Conservation (phyloP, 768 basidiomycete genomes). For the Lentinula edodes region DNA sequence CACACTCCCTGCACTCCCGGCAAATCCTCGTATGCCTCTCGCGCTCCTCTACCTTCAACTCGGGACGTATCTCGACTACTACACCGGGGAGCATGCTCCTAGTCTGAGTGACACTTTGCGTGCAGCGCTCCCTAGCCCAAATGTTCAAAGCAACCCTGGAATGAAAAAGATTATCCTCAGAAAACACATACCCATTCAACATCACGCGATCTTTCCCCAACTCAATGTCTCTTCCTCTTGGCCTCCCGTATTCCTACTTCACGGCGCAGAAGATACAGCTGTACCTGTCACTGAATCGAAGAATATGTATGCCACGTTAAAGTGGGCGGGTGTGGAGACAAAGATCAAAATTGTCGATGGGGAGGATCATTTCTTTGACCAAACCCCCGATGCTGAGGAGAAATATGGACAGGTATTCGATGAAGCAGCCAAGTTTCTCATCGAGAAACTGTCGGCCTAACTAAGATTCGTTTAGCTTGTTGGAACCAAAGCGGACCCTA, state of each 20-base stretch:
- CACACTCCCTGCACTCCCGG: not conserved
- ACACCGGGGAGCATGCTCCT: not conserved
- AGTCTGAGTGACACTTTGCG: not conserved
- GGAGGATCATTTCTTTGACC: conserved; percentile 5
- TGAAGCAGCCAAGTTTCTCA: not conserved
- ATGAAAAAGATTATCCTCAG: not conserved
- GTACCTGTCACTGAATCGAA: conserved; percentile 38
- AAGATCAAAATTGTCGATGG: not conserved
- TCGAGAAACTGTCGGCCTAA: not conserved
- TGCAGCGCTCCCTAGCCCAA: not conserved
- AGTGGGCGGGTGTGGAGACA: conserved; percentile 20
- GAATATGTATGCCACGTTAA: conserved; percentile 24
- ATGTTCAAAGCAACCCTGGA: not conserved
- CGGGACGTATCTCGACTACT: not conserved
- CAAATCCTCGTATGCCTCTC: conserved; percentile 1
- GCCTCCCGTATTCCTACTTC: conserved; percentile 43
- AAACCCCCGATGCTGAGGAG: not conserved
- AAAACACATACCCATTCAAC: conserved; percentile 20
- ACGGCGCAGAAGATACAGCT: conserved; percentile 43
- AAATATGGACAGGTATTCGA: not conserved
- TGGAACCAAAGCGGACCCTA: no score
- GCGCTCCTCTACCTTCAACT: conserved; percentile 2
- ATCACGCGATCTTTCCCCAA: conserved; percentile 40
- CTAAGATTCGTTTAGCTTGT: no score
- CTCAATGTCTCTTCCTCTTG: conserved; percentile 28